Base-by-base conservation (phyloP, 1,139 yeast species). In the Protomyces inundatus region DNA sequence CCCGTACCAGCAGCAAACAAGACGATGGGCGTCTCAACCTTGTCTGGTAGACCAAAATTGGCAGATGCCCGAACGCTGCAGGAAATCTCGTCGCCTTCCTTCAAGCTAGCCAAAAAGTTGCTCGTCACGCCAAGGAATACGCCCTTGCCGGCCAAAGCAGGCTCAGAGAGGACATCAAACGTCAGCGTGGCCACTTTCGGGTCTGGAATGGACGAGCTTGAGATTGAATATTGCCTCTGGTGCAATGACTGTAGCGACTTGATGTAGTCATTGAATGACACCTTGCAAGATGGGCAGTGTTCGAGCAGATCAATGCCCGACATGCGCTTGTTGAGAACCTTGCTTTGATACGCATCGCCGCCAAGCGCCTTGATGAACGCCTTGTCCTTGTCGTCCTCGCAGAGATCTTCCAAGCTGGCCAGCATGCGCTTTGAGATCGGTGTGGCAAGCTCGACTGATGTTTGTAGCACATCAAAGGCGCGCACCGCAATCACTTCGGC, bases 1-100 rank as follows among this genome's bases (percentile, higher is more conserved):
- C 98, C 98, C 6, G 98, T 93, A 1, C 64, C 64, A 23, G 64
- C 61, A 3, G 56, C 64, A 30, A 61, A 48, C 42, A 60, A 61
- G 16, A 61, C 61, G 30, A 61, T 51, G 36, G 64, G 64, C 12
- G 53, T 55, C 12, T 37, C 56, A n/a, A 50, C 48, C 7, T 55
- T 54, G 34, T 30, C 30, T 10, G 64, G 64, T n/a, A 61, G 48
- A 42, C 55, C 54, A 34, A 61, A 61, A 34, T 54, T 51, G 7
- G 61, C 30, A n/a, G 64, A 61, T 23, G 52, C 42, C 3, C 64
- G 55, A 32, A 61, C 60, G 34, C 61, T 55, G 48, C 59, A 55
- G 7, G 54, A 39, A 16, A 61, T 55, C 36, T 51, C 55, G 55
- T 61, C 64, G 35, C 64, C 64, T 3, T 37, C 45, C 46, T 42